phyloP scores from a whole-genome alignment of 1,284 basidiomycete genomes.

The Trichosporon coremiiforme region DNA sequence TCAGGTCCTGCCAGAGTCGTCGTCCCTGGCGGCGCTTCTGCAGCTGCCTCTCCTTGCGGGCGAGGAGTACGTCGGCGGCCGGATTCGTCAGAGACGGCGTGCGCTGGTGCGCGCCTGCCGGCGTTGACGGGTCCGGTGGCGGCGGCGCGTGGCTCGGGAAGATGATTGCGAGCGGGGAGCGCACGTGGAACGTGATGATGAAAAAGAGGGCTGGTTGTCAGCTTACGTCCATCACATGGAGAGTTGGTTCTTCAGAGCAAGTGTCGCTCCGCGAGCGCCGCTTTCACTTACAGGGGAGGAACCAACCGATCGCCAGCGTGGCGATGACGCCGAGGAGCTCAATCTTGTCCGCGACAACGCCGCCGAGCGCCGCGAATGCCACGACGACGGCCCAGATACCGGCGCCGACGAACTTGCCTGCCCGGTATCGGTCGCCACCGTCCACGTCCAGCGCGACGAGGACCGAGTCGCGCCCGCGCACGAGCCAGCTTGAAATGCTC shows the following conservation, averaged over 20 bases:
- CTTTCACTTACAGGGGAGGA: constrained; percentile 53
- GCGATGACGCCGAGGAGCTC: constrained; percentile 52
- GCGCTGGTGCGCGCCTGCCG: constrained; percentile 32
- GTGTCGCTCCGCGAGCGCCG: too few relatives aligned
- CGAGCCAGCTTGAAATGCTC: constrained; percentile 48
- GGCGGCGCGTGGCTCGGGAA: constrained; percentile 39
- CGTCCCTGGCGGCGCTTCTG: constrained; percentile 55
- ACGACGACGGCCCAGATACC: constrained; percentile 51
- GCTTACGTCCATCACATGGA: background rate
- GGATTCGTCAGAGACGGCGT: constrained; percentile 46
- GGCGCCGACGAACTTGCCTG: constrained; percentile 50
- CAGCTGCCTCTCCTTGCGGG: constrained; percentile 56
- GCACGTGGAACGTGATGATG: constrained; percentile 58
- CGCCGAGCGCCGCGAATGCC: constrained; percentile 46
- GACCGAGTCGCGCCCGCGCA: constrained; percentile 51
- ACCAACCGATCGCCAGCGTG: constrained; percentile 52
- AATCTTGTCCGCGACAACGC: constrained; percentile 48
- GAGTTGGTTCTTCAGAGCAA: too few relatives aligned
- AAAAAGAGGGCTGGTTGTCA: constrained; percentile 53
- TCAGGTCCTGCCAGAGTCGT: constrained; percentile 57
- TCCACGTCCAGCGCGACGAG: constrained; percentile 47
- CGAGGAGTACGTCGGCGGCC: constrained; percentile 52
- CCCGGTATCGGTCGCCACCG: constrained; percentile 45
- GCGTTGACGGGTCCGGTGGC: constrained; percentile 4
- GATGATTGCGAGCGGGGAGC: constrained; percentile 56